These are phyloP conservation scores for Phytophthora parvispora DNA, from an alignment of 352 stramenopile genomes.

Conservation along the genomic window DNA sequence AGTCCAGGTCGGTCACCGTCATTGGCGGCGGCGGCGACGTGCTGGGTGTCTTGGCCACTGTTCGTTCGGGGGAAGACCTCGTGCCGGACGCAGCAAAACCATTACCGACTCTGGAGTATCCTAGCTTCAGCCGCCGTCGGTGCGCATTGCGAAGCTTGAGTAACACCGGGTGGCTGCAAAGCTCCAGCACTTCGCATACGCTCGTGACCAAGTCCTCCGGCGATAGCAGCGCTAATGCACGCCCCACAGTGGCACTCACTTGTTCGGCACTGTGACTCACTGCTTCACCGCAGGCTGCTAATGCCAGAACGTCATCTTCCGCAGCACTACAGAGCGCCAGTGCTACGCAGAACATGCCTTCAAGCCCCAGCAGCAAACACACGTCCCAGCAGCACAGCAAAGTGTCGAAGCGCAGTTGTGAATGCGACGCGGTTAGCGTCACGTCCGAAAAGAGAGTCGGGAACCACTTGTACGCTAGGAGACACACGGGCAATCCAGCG, in stretches of 20 bases:
- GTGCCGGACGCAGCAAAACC: constrained; percentile 15
- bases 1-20: constrained; percentile 79
- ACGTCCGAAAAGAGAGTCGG: constrained; percentile 90
- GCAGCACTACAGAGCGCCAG: constrained; percentile 76
- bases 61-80: constrained; percentile 3
- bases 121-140: constrained; percentile 66
- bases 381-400: constrained; percentile 85
- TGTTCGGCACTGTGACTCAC: constrained; percentile 62
- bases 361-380: constrained; percentile 81
- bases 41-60: constrained; percentile 9
- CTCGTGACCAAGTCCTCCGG: constrained; percentile 77
- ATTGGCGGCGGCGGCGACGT: constrained; percentile 37
- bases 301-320: constrained; percentile 61
- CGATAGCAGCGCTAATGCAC: constrained; percentile 52
- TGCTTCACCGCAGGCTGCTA: constrained; percentile 32
- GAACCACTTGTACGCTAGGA: constrained; percentile 92
- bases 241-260: constrained; percentile 72
- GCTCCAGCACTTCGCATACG: constrained; percentile 85
- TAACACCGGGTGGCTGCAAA: constrained; percentile 79
- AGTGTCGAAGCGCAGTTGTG: constrained; percentile 80
- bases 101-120: constrained; percentile 44
- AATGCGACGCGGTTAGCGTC: constrained; percentile 77
- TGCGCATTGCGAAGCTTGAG: constrained; percentile 85
- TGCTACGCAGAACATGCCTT: constrained; percentile 83
- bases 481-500: constrained; percentile 73